Base-by-base conservation (phyloP, 805 yeast genomes). In the Kurtzmaniella fragi region DNA sequence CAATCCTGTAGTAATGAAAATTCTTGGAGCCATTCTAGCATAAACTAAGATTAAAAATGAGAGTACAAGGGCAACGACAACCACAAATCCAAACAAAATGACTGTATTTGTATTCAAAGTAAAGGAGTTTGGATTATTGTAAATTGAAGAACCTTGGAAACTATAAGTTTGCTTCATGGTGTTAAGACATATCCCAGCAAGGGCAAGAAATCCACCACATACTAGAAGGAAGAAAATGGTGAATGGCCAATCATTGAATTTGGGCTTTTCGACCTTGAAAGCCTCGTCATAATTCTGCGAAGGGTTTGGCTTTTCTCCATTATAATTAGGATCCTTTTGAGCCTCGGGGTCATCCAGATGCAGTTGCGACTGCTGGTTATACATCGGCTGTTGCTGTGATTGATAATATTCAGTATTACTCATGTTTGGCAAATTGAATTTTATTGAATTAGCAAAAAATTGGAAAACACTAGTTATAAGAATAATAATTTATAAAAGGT, bases 71-170 rank as follows among this genome's bases (percentile, higher is more conserved):
- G 84, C 73, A 6, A 84, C 65, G 11, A 75, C 77, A 38, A 80
- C 71, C 12, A 80, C 75, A 54, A 86, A 83, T 1, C 78, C 77
- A 54, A 85, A 76, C 50, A 88, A 60, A 33, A 87, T 70, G 8
- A 84, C 75, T 5, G 95, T 82, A 54, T 84, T 84, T 17, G 95
- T 77, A 62, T 83, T 80, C 57, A 87, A 57, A 0, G 89, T 75
- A 50, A 84, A 82, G n/a, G 73, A 56, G 39, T 74, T 67, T 10
- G 56, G 50, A 5, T 72, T 54, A 31, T 63, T 58, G 56, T 86
- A 84, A 43, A 84, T 82, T 4, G 83, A 77, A 17, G 76, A 61
- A 5, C 90, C 91, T 42, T 77, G 76, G 40, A 64, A 65, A 11
- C 75, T 62, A 49, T 75, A 74, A 3, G 78, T 77, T 14, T 63